Evolutionary conservation across 805 yeast genomes (phyloP).

Genomic region (Zygosaccharomyces bailii): DNA sequence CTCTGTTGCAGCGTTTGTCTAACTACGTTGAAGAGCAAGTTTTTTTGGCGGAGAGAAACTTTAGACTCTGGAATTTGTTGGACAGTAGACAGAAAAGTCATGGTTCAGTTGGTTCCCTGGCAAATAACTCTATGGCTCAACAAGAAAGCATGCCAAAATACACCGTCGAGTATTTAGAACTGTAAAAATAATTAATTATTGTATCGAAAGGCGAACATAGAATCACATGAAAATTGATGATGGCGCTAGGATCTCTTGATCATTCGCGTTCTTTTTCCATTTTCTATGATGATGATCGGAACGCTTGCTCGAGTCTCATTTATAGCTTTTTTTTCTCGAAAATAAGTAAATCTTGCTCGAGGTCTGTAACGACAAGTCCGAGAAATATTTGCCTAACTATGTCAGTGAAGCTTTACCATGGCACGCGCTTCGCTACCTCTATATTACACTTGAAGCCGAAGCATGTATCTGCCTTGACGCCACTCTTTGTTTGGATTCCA

Average conservation of each 20-base stretch:
- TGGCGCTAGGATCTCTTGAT: no score
- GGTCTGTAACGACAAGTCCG: neutral
- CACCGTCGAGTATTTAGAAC: slow-evolving; percentile 33
- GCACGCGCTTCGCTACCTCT: slow-evolving; percentile 21
- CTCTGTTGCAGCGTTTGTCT: slow-evolving; percentile 24
- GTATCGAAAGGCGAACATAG: no score
- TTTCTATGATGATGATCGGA: no score
- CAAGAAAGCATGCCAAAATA: slow-evolving; percentile 26
- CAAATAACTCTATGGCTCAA: slow-evolving; percentile 10
- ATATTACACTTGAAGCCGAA: slow-evolving; percentile 17
- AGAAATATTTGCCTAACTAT: no score
- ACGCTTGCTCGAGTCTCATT: no score
- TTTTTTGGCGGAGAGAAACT: slow-evolving; percentile 29
- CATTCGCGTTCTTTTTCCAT: no score
- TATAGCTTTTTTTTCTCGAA: no score
- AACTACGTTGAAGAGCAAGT: slow-evolving; percentile 28
- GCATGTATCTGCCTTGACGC: slow-evolving; percentile 15
- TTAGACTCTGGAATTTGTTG: slow-evolving; percentile 30
- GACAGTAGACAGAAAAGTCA: slow-evolving; percentile 22
- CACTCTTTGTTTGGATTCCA: slow-evolving; percentile 58
- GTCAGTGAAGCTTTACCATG: slow-evolving; percentile 15
- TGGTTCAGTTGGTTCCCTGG: slow-evolving; percentile 8
- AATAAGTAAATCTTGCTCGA: no score
- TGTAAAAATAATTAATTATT: slow-evolving; percentile 7
- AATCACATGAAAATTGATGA: no score